phyloP scores from a whole-genome alignment of 352 stramenopile species.

The Phytophthora parvispora region DNA sequence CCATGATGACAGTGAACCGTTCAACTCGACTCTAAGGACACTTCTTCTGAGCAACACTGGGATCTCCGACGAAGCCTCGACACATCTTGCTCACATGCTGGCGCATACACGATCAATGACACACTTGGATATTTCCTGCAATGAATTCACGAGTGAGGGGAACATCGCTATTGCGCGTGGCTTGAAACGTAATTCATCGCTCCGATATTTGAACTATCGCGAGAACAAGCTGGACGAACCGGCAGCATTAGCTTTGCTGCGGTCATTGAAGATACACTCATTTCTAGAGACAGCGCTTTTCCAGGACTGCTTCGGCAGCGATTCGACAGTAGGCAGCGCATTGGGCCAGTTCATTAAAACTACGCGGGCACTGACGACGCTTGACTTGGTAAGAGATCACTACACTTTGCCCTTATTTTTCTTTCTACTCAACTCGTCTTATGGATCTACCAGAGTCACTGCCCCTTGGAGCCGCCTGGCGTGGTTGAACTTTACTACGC shows the following conservation, averaged over 20 bases:
- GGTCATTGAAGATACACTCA: conserved; percentile 41
- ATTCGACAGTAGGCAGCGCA: conserved; percentile 33
- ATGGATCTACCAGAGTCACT: conserved; percentile 59
- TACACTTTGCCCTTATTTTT: background rate
- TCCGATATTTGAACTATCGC: conserved; percentile 63
- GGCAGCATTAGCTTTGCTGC: conserved; percentile 41
- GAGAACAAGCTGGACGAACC: conserved; percentile 68
- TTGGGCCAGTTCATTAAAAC: conserved; percentile 40
- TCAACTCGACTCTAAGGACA: conserved; percentile 69
- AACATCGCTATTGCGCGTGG: conserved; percentile 56
- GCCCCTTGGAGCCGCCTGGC: conserved; percentile 62
- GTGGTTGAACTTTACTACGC: conserved; percentile 71
- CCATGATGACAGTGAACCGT: conserved; percentile 38
- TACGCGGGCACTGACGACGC: conserved; percentile 42
- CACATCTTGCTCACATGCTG: conserved; percentile 57
- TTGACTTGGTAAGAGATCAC: conserved; percentile 60
- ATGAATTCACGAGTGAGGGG: conserved; percentile 48
- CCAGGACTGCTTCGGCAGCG: conserved; percentile 61
- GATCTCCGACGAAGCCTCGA: conserved; percentile 60
- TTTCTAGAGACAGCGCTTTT: conserved; percentile 64
- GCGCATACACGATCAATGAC: conserved; percentile 56
- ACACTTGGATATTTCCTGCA: conserved; percentile 66
- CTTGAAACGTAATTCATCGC: conserved; percentile 52
- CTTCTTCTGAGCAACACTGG: conserved; percentile 71
- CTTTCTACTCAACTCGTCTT: background rate